These are phyloP conservation scores for Fonsecaea monophora DNA, from an alignment of 2,329 filamentous ascomycete species.

Conservation along the genomic window DNA sequence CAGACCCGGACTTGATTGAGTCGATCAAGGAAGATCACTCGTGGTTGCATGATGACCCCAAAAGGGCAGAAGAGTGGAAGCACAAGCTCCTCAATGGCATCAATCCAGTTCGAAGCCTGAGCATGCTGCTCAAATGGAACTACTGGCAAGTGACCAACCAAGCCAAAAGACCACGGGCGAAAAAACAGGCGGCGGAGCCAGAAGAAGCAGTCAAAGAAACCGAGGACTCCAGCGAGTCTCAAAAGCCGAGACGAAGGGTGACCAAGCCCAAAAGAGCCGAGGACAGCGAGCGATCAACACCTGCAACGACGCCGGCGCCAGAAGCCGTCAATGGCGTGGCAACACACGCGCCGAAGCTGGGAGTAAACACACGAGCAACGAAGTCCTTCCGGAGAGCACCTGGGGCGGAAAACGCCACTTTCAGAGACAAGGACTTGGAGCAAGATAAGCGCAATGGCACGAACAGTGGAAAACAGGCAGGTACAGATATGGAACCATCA, in stretches of 20 bases:
- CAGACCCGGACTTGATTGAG: constrained; percentile 36
- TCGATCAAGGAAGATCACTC: constrained; percentile 36
- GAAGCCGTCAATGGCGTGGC: constrained; percentile 9
- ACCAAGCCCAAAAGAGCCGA: constrained; percentile 7
- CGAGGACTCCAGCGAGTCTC: constrained; percentile 9
- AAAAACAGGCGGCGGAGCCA: constrained; percentile 26
- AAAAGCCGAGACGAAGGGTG: constrained; percentile 16
- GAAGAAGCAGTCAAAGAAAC: constrained; percentile 16
- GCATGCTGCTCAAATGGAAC: constrained; percentile 40
- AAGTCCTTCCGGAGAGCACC: background rate
- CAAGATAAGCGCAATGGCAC: constrained; percentile 9
- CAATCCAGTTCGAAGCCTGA: constrained; percentile 40
- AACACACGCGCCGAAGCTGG: background rate
- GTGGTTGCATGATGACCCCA: constrained; percentile 37
- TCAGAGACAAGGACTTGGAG: background rate
- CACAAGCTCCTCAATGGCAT: constrained; percentile 37
- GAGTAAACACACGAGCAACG: background rate
- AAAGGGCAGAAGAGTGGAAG: constrained; percentile 35
- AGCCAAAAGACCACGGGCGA: constrained; percentile 39
- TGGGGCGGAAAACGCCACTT: background rate
- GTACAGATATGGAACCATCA: constrained; percentile 6
- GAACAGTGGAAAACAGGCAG: constrained; percentile 1
- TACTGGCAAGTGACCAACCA: constrained; percentile 36
- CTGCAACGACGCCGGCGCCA: constrained; percentile 23
- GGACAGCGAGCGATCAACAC: constrained; percentile 23